Conservation (phyloP, 2,329 filamentous ascomycete genomes). For the Calonectria hawksworthii region DNA sequence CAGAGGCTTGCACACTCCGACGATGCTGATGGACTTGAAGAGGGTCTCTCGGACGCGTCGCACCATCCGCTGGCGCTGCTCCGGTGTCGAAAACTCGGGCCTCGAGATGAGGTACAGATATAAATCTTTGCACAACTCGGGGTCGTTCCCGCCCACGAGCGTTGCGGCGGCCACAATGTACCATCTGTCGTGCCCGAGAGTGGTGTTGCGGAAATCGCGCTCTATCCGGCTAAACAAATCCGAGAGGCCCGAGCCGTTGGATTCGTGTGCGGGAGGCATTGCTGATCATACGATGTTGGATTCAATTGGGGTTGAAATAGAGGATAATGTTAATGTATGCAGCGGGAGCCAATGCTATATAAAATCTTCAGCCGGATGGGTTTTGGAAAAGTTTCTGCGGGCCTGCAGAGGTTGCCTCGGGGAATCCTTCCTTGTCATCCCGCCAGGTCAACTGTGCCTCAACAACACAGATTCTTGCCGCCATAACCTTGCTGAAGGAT, state of each 20-base stretch:
- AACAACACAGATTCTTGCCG: not conserved
- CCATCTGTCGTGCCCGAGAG: not conserved
- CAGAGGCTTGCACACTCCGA: not conserved
- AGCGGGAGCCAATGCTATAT: not conserved
- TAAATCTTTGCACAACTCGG: not conserved
- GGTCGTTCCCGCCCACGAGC: not conserved
- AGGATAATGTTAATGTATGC: not conserved
- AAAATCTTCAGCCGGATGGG: not conserved
- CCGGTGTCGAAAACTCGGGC: not conserved
- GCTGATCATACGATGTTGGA: not conserved
- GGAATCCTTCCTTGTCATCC: not conserved
- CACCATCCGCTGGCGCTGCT: constrained; percentile 2
- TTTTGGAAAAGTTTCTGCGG: not conserved
- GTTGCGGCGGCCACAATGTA: not conserved
- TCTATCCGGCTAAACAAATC: not conserved
- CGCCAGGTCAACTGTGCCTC: not conserved
- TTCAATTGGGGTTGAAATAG: not conserved
- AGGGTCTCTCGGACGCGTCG: not conserved
- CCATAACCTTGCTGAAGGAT: not conserved
- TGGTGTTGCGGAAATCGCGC: not conserved
- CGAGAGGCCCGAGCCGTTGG: not conserved
- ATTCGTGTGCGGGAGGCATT: not conserved
- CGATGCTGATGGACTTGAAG: constrained; percentile 2
- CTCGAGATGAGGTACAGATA: not conserved
- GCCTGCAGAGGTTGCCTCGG: not conserved